These are phyloP conservation scores for Persicaria maculosa DNA, from an alignment of 148 eudicot species.

Conservation along the genomic window DNA sequence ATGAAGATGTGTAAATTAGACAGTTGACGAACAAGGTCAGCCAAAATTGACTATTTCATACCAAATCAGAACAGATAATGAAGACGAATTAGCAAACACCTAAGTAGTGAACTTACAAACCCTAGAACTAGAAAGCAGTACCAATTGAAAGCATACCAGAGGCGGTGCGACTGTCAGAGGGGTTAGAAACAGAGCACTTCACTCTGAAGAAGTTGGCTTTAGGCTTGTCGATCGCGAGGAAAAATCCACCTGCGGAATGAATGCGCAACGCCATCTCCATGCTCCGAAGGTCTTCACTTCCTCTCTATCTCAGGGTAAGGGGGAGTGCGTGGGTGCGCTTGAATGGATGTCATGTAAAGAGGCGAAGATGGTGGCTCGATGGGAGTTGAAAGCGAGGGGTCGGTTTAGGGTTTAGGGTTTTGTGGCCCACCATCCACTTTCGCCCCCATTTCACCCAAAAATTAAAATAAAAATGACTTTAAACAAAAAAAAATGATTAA, in stretches of 20 bases:
- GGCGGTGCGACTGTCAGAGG: slow-evolving; percentile 15
- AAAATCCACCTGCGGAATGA: slow-evolving; percentile 8
- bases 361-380: slow-evolving; percentile 1
- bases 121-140: background rate
- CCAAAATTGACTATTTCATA: background rate
- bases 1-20: background rate
- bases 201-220: slow-evolving; percentile 17
- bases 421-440: background rate
- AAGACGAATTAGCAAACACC: background rate
- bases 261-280: slow-evolving; percentile 13
- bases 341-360: background rate
- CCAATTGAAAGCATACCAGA: slow-evolving; percentile 12
- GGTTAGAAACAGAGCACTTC: slow-evolving; percentile 23
- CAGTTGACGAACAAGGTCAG: background rate
- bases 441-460: background rate
- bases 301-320: background rate
- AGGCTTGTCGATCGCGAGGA: slow-evolving; percentile 11
- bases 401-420: slow-evolving; percentile 2
- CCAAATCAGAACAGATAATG: background rate
- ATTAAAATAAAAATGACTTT: no score
- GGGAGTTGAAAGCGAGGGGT: background rate
- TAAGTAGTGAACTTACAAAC: background rate
- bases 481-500: no score
- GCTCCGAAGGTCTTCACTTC: background rate
- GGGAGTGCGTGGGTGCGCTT: background rate